phyloP scores from a whole-genome alignment of 176 grass and related monocot species.

The Triticum dicoccoides region DNA sequence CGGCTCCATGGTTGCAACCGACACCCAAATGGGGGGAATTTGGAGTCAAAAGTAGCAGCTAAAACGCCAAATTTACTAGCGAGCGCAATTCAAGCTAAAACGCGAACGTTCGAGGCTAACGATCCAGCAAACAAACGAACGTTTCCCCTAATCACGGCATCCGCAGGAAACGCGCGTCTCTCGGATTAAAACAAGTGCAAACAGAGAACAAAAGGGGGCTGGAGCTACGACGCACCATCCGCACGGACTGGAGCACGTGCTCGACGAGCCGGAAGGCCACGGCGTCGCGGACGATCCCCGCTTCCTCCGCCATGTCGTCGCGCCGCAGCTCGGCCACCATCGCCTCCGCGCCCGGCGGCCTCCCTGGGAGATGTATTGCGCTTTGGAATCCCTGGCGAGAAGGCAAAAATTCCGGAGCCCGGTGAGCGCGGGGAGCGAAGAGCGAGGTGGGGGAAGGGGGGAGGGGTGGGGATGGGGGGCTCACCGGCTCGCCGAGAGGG shows the following conservation, averaged over 20 bases:
- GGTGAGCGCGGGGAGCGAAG: background rate
- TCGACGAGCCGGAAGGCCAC: background rate
- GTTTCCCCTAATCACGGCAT: background rate
- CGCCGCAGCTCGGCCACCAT: constrained; percentile 40
- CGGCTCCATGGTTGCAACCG: background rate
- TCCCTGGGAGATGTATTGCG: constrained; percentile 30
- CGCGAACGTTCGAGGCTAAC: no score
- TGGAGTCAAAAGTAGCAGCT: background rate
- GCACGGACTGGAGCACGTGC: constrained; percentile 30
- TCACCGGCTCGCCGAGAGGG: constrained; percentile 10
- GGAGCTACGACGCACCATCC: constrained; percentile 26
- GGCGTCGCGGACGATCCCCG: background rate
- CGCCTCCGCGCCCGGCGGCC: constrained; percentile 12
- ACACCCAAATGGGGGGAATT: background rate
- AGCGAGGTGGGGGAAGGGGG: background rate
- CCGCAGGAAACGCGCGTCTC: background rate
- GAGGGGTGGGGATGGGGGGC: no score
- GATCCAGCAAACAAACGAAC: background rate
- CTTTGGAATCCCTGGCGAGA: background rate
- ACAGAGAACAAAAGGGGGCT: background rate
- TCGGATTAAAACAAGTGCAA: background rate
- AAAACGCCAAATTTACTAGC: no score
- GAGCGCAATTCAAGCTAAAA: background rate
- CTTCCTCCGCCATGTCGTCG: constrained; percentile 27
- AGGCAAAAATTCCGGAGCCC: background rate